Evolutionary conservation across 2,329 filamentous ascomycete species (phyloP).

Genomic region (Xylariaceae sp.): DNA sequence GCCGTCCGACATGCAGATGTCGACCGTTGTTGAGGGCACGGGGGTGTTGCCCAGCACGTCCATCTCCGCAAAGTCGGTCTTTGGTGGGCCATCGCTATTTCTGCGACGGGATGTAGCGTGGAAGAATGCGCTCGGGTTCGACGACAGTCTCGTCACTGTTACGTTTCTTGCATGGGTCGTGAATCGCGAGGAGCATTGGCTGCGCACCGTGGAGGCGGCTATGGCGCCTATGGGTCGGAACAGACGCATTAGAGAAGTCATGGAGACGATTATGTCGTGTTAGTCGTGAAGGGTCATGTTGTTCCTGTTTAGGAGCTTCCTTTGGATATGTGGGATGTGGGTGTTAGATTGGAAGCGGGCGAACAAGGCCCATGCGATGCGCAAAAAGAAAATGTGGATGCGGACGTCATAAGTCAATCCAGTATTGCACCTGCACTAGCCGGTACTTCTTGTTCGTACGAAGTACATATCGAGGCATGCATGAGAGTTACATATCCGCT

Average conservation of each 20-base stretch:
- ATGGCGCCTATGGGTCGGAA: slow-evolving; percentile 18
- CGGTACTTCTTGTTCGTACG: too few relatives aligned
- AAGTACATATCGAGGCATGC: too few relatives aligned
- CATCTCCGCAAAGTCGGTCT: slow-evolving; percentile 65
- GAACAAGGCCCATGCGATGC: slow-evolving; percentile 9
- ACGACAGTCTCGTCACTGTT: slow-evolving; percentile 2
- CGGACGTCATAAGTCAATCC: slow-evolving; percentile 25
- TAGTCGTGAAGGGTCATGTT: slow-evolving; percentile 6
- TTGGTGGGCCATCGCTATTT: slow-evolving; percentile 31
- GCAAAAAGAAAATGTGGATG: slow-evolving; percentile 21
- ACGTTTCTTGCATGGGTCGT: background rate
- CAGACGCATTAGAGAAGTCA: slow-evolving; percentile 23
- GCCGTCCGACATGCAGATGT: slow-evolving; percentile 75
- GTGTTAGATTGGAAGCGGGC: slow-evolving; percentile 12
- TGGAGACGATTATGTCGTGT: slow-evolving; percentile 18
- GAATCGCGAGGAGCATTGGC: slow-evolving; percentile 10
- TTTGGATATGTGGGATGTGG: slow-evolving; percentile 8
- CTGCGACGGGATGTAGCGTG: slow-evolving; percentile 21
- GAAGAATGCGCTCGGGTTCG: slow-evolving; percentile 19
- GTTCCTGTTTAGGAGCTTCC: background rate
- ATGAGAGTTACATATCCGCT: too few relatives aligned
- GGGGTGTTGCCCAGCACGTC: slow-evolving; percentile 76
- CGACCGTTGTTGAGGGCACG: slow-evolving; percentile 74
- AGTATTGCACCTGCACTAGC: background rate
- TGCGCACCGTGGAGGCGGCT: slow-evolving; percentile 15